Evolutionary conservation across 139 green algal species (phyloP), one percentile per base, ranked within the genome.

Genomic region (Penium margaritaceum): DNA sequence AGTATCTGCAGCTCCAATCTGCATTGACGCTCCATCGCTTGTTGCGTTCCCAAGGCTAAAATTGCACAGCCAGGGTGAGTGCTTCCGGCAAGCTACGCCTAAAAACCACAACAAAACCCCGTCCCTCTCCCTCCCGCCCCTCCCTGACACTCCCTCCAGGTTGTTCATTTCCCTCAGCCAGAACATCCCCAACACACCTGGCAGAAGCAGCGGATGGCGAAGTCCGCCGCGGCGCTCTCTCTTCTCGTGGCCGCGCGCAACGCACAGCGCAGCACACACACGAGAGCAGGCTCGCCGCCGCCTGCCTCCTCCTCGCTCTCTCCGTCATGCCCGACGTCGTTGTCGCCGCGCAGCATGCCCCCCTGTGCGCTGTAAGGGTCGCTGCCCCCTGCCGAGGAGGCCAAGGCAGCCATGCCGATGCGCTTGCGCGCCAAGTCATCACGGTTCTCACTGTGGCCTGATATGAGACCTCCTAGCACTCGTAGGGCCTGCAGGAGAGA

Each of bases 231-330:
- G 5, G 53, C 44, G 39, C 75, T 71, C 51, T 85, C 75, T 5
- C 65, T 15, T n/a, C 41, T 24, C 21, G 21, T 30, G 6, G 19
- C 17, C 19, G 66, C 67, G 2, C 58, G 21, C 29, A 84, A 58
- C 46, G 81, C 75, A 17, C 57, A 36, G 9, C 44, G 54, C n/a
- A 83, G 66, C n/a, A 70, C 61, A 3, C 67, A 57, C 21, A 84
- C 61, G 43, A 89, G 72, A 57, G 67, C 76, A 19, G 85, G 77
- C 39, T 83, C 38, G 0, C 21, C 46, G 70, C 75, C 33, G 80
- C 74, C 43, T 76, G 27, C 0, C 47, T 32, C 21, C 47, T 33
- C 37, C 14, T 41, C 51, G 24, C n/a, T 67, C 1, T 62, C 46
- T 38, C 30, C 24, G 3, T 24, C n/a, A 21, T 55, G 44, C 62